Percentiles rank a stretch among this genome's conserved stretches.
Evolutionary conservation across 768 basidiomycete species (phyloP).

Genomic region (Boletus subparvulus): DNA sequence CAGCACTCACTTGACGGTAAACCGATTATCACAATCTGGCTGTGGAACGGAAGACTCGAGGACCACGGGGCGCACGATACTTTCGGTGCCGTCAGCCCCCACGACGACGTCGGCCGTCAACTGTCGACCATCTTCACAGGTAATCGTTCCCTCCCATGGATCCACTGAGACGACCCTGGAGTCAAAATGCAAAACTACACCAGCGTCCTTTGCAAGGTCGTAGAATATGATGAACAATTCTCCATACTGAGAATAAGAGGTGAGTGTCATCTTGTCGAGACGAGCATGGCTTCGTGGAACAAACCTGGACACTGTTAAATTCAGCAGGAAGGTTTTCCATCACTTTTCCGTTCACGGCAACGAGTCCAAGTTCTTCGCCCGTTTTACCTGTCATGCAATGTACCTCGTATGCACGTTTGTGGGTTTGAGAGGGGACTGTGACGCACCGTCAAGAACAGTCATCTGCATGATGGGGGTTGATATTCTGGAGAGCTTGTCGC

Average conservation of each 20-base stretch:
- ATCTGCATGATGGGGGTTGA: conserved; percentile 16
- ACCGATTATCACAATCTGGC: conserved; percentile 14
- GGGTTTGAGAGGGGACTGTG: no score
- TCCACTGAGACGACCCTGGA: conserved; percentile 36
- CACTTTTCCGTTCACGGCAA: conserved; percentile 45
- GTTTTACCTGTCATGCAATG: conserved; percentile 34
- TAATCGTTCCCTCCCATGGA: conserved; percentile 29
- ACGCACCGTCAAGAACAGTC: conserved; percentile 19
- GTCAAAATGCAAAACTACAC: conserved; percentile 47
- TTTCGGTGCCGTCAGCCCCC: conserved; percentile 60
- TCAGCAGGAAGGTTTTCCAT: conserved; percentile 45
- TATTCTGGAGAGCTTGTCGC: conserved; percentile 39
- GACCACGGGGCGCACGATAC: conserved; percentile 39
- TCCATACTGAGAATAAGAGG: conserved; percentile 41
- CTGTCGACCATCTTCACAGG: conserved; percentile 41
- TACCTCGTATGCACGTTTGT: no score
- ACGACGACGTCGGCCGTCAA: conserved; percentile 52
- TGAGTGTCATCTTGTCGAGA: neutral
- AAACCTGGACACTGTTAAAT: conserved; percentile 46
- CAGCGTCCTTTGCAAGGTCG: conserved; percentile 45
- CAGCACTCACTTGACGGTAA: conserved; percentile 14
- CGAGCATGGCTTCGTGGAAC: conserved; percentile 8
- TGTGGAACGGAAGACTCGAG: conserved; percentile 14
- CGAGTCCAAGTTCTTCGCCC: conserved; percentile 43
- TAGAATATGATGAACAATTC: conserved; percentile 49